These are phyloP conservation scores for Ganoderma sinense DNA, from an alignment of 1,284 basidiomycete species.

Conservation along the genomic window DNA sequence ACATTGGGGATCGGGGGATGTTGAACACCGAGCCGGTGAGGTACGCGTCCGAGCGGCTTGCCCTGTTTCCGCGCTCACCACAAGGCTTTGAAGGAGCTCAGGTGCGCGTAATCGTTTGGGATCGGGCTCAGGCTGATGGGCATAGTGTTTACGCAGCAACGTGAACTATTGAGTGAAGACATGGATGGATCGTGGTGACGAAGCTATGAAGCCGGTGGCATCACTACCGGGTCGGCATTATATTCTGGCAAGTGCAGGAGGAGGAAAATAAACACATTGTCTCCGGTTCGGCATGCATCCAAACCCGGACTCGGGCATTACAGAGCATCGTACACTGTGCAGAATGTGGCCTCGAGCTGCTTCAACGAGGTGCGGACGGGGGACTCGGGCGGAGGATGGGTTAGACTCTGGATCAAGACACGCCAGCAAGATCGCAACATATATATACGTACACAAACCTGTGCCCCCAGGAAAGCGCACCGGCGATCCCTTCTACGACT, in stretches of 20 bases:
- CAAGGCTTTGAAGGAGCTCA: neutral
- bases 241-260: neutral
- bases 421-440: neutral
- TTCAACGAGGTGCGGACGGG: neutral
- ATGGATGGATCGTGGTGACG: neutral
- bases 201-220: neutral
- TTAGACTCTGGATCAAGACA: neutral
- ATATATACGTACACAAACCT: neutral
- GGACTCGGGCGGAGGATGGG: neutral
- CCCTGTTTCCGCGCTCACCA: neutral
- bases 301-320: neutral
- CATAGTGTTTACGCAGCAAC: neutral
- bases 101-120: neutral
- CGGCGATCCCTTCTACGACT: neutral
- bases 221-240: neutral
- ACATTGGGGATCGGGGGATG: neutral
- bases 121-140: neutral
- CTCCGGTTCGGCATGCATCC: neutral
- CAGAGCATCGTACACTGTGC: neutral
- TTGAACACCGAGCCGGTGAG: constrained; percentile 11
- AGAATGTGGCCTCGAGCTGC: neutral
- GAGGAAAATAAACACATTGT: neutral
- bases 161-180: neutral
- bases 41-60: constrained; percentile 5
- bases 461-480: neutral